Conservation (phyloP, 768 basidiomycete species). For the Rhizopogon rudus region DNA sequence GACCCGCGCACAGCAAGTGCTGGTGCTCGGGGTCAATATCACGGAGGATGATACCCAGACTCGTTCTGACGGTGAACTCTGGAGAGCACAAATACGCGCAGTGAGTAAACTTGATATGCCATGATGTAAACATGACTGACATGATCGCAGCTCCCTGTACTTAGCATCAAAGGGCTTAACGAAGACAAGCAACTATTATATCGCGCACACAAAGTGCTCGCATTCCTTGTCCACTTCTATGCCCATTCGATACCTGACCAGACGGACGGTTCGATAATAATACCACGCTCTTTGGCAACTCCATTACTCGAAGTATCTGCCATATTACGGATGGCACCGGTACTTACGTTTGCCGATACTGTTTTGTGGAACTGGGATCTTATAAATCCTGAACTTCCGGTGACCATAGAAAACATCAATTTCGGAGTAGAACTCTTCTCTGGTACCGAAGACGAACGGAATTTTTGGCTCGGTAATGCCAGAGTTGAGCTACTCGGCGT, state of each 20-base stretch:
- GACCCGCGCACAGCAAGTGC: slow-evolving; percentile 42
- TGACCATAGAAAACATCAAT: slow-evolving; percentile 69
- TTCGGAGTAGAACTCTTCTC: slow-evolving; percentile 70
- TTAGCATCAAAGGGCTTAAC: slow-evolving; percentile 51
- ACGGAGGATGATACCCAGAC: slow-evolving; percentile 42
- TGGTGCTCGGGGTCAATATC: slow-evolving; percentile 56
- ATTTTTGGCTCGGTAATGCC: slow-evolving; percentile 85
- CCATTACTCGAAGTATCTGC: slow-evolving; percentile 77
- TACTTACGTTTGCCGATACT: slow-evolving; percentile 93
- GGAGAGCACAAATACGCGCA: slow-evolving; percentile 58
- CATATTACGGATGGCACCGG: slow-evolving; percentile 80
- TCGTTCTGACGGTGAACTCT: slow-evolving; percentile 53
- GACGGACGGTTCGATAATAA: slow-evolving; percentile 36
- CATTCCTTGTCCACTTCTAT: slow-evolving; percentile 89
- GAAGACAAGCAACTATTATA: slow-evolving; percentile 59
- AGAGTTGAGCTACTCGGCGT: slow-evolving; percentile 83
- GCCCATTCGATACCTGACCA: slow-evolving; percentile 67
- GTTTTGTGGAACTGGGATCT: slow-evolving; percentile 91
- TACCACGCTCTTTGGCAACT: slow-evolving; percentile 74
- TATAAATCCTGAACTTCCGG: slow-evolving; percentile 49
- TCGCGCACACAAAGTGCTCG: slow-evolving; percentile 84
- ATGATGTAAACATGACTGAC: slow-evolving; percentile 8
- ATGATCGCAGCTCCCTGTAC: slow-evolving; percentile 59
- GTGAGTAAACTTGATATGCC: slow-evolving; percentile 39
- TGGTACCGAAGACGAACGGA: slow-evolving; percentile 75